A percentile compares a stretch with the other conserved stretches of the same genome.
Conservation (phyloP, 768 basidiomycete genomes). For the Candolleomyces aberdarensis region DNA sequence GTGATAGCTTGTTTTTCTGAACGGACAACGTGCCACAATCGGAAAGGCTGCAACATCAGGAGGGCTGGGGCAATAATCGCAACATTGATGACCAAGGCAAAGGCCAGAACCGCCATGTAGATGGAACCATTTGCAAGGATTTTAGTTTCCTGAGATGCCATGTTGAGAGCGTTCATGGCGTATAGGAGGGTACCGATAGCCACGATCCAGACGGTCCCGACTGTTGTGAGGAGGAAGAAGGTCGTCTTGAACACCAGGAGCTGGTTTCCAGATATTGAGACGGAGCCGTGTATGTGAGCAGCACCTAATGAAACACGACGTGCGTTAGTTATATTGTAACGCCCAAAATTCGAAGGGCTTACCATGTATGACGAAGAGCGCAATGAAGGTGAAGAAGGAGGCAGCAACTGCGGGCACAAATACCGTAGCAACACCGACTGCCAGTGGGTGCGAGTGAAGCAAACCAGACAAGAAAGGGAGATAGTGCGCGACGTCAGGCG, state of each 20-base stretch:
- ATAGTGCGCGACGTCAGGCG: constrained; percentile 72
- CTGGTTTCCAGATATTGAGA: constrained; percentile 62
- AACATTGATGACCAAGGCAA: constrained; percentile 57
- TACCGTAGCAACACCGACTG: constrained; percentile 62
- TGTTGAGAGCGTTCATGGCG: constrained; percentile 56
- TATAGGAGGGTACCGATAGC: constrained; percentile 69
- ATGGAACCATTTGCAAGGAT: constrained; percentile 68
- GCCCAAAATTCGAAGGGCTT: constrained; percentile 23
- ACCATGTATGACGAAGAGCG: constrained; percentile 55
- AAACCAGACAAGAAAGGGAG: constrained; percentile 61
- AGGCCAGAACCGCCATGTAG: constrained; percentile 62
- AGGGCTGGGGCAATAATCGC: constrained; percentile 71
- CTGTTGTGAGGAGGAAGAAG: constrained; percentile 53
- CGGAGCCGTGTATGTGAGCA: constrained; percentile 49
- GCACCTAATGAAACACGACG: too few species aligned
- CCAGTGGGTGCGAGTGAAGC: constrained; percentile 44
- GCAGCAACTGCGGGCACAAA: constrained; percentile 65
- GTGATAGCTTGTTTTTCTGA: constrained; percentile 63
- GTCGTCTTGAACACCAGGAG: constrained; percentile 60
- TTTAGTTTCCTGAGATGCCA: constrained; percentile 29
- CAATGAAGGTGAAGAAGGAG: constrained; percentile 54
- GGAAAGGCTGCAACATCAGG: constrained; percentile 67
- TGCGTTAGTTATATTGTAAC: too few species aligned
- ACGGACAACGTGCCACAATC: constrained; percentile 54
- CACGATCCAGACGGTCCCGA: constrained; percentile 61